Evolutionary conservation across 441 rosid genomes (phyloP).

Genomic region (Pelargonium myrrhifolium): DNA sequence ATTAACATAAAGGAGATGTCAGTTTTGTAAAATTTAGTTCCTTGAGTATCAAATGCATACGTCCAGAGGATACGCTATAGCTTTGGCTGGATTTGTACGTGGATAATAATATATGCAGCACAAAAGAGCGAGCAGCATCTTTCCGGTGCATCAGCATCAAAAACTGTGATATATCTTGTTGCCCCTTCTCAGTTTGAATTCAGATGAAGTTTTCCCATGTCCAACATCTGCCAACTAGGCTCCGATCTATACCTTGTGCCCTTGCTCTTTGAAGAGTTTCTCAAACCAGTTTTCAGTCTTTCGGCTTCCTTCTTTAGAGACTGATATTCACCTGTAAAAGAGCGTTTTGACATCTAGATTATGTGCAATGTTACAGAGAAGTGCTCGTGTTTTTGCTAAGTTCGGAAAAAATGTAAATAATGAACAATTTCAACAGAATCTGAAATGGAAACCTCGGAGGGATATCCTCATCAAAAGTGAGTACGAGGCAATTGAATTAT

Average conservation of each 20-base stretch:
- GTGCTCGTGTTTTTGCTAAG: no score
- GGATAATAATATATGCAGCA: no score
- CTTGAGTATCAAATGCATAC: no score
- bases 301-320: slow-evolving; percentile 60
- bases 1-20: no score
- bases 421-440: no score
- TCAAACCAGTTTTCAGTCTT: slow-evolving; percentile 37
- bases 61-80: no score
- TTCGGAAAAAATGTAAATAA: no score
- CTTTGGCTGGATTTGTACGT: no score
- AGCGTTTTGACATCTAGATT: neutral
- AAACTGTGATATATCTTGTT: slow-evolving; percentile 16
- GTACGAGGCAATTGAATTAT: neutral
- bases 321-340: slow-evolving; percentile 42
- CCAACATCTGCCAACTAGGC: slow-evolving; percentile 44
- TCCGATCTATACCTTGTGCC: slow-evolving; percentile 26
- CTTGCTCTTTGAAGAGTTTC: slow-evolving; percentile 23
- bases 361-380: no score
- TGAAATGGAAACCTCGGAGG: neutral
- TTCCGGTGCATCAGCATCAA: slow-evolving; percentile 4
- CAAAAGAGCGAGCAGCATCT: neutral
- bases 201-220: slow-evolving; percentile 48
- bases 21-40: no score
- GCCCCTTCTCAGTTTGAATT: slow-evolving; percentile 22
- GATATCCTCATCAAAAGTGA: neutral